Percentiles rank a stretch among this genome's conserved stretches.
These are phyloP conservation scores for Rhodotorula toruloides DNA, from an alignment of 768 basidiomycete genomes.

Conservation along the genomic window DNA sequence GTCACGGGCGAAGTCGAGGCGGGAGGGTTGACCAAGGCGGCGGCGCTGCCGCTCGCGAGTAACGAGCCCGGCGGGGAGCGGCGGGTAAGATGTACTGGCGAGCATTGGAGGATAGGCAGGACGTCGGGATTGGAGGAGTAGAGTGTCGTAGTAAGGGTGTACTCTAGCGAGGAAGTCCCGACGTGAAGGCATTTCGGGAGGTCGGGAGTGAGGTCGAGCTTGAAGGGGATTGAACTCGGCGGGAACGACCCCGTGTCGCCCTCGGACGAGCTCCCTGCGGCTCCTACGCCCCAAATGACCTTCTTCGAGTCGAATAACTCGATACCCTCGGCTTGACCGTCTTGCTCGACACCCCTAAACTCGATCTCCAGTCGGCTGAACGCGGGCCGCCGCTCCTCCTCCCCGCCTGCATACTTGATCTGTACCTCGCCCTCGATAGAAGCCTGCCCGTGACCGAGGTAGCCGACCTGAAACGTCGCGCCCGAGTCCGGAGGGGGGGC, in stretches of 20 bases:
- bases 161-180: slow-evolving; percentile 64
- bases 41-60: slow-evolving; percentile 5
- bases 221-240: slow-evolving; percentile 68
- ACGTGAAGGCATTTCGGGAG: slow-evolving; percentile 78
- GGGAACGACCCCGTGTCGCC: slow-evolving; percentile 42
- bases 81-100: slow-evolving; percentile 38
- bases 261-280: not conserved
- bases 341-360: slow-evolving; percentile 34
- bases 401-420: slow-evolving; percentile 58
- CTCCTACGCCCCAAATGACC: slow-evolving; percentile 30
- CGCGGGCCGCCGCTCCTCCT: not conserved
- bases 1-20: not conserved
- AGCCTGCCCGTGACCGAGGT: slow-evolving; percentile 60
- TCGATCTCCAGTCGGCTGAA: slow-evolving; percentile 21
- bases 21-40: not conserved
- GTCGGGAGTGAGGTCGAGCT: slow-evolving; percentile 70
- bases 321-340: not conserved
- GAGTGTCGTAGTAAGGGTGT: slow-evolving; percentile 65
- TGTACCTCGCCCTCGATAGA: slow-evolving; percentile 84
- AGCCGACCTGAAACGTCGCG: slow-evolving; percentile 75
- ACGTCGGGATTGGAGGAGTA: slow-evolving; percentile 48
- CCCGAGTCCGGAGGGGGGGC: slow-evolving; percentile 58
- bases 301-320: slow-evolving; percentile 22
- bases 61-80: slow-evolving; percentile 35
- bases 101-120: slow-evolving; percentile 38